phyloP scores from a whole-genome alignment of 1,139 yeast genomes.

The Yamadazyma pseudoaaseri region DNA sequence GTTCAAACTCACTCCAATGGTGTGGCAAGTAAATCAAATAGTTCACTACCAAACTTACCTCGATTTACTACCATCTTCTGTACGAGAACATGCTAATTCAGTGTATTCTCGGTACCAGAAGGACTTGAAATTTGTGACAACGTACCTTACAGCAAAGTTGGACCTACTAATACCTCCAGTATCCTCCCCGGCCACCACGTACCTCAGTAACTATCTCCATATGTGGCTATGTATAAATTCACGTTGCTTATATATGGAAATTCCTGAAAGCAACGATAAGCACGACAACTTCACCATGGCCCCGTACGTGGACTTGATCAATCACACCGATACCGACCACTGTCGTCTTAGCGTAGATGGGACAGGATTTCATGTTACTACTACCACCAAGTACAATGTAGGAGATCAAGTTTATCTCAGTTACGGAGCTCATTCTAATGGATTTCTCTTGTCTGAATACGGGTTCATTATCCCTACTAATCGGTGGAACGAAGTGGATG shows the following conservation, averaged over 20 bases:
- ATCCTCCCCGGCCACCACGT: background rate
- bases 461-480: slow-evolving; percentile 67
- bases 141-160: slow-evolving; percentile 19
- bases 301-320: slow-evolving; percentile 85
- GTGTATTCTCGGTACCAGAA: slow-evolving; percentile 36
- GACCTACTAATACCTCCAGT: background rate
- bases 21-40: slow-evolving; percentile 43
- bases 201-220: slow-evolving; percentile 29
- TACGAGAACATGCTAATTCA: slow-evolving; percentile 30
- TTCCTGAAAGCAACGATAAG: slow-evolving; percentile 49
- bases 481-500: slow-evolving; percentile 69
- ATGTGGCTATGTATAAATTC: slow-evolving; percentile 89
- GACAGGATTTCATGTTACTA: slow-evolving; percentile 51
- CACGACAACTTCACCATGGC: slow-evolving; percentile 84
- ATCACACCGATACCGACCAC: slow-evolving; percentile 62
- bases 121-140: slow-evolving; percentile 34
- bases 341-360: slow-evolving; percentile 50
- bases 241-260: slow-evolving; percentile 79
- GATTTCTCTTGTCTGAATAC: slow-evolving; percentile 77
- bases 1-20: slow-evolving; percentile 48
- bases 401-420: slow-evolving; percentile 68
- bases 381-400: slow-evolving; percentile 31
- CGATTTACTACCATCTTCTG: slow-evolving; percentile 38
- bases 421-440: slow-evolving; percentile 89
- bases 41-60: slow-evolving; percentile 24